A percentile compares a stretch with the other conserved stretches of the same genome.
phyloP scores from a whole-genome alignment of 208 protist species.

The Leishmania guyanensis region DNA sequence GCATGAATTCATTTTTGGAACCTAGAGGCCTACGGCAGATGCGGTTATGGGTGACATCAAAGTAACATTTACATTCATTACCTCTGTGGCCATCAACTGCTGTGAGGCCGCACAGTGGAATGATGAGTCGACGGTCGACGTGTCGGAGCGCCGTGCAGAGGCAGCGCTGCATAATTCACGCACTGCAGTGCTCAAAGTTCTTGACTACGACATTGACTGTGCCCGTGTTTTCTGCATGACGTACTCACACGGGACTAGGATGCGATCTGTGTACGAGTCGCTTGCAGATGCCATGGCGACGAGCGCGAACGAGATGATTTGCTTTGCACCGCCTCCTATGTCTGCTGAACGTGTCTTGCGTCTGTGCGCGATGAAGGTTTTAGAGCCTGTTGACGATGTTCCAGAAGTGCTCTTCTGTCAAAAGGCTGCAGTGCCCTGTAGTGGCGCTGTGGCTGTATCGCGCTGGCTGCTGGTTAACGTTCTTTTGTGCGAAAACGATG shows the following conservation, averaged over 20 bases:
- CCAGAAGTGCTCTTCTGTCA: conserved; percentile 54
- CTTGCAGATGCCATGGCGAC: background rate
- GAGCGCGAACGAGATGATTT: background rate
- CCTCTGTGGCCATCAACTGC: conserved; percentile 11
- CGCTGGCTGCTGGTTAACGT: conserved; percentile 42
- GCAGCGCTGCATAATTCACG: background rate
- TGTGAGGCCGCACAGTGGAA: conserved; percentile 1
- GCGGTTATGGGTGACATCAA: conserved; percentile 10
- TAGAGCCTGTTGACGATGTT: conserved; percentile 31
- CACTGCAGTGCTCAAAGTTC: conserved; percentile 9
- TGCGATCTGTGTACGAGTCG: conserved; percentile 2
- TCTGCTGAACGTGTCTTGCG: conserved; percentile 6
- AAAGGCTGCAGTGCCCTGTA: background rate
- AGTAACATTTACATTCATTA: conserved; percentile 35
- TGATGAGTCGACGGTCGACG: background rate
- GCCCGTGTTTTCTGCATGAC: conserved; percentile 9
- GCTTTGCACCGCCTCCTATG: conserved; percentile 28
- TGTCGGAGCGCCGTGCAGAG: background rate
- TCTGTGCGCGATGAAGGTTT: conserved; percentile 26
- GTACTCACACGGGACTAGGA: background rate
- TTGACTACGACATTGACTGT: conserved; percentile 14
- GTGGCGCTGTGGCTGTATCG: background rate
- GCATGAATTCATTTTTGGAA: background rate
- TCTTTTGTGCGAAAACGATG: conserved; percentile 35
- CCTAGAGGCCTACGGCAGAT: background rate